Base-by-base conservation (phyloP, 768 basidiomycete species). In the Leccinum fibrillosum region DNA sequence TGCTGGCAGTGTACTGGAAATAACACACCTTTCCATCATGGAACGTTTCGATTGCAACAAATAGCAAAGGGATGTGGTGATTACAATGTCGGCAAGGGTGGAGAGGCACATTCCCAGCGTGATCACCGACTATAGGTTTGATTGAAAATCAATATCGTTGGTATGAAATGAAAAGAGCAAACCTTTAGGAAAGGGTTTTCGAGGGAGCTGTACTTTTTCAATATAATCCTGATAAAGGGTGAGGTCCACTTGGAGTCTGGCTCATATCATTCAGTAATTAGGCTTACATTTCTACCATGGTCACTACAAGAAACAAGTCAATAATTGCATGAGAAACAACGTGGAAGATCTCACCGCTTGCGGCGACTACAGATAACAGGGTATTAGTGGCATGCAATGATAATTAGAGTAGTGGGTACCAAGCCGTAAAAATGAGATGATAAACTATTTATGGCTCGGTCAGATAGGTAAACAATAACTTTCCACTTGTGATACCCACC, bases 91-190 rank as follows among this genome's bases (percentile, higher is more conserved):
- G 39, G 81, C 66, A 5, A 72, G 55, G 2, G 77, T 76, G 3
- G 81, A 82, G 2, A 83, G 71, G 1, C 73, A 64, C 2, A 83
- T 68, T 10, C 81, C 81, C 0, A 73, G 63, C 2, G 82, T 82
- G 59, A 82, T 80, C 8, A 76, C 63, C 72, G 75, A 77, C 80
- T 83, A 45, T 7, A 8, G 23, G 4, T 23, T 37, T n/a, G 28
- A 35, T 57, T 34, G 54, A 32, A 5, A 15, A 55, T 8, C 19
- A 13, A 1, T 7, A 11, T 19, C 13, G 10, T 28, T 8, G 30
- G 21, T 7, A 23, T 8, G 28, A 51, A 52, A 39, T 11, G n/a
- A 10, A 12, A 30, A 2, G n/a, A 44, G 39, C 58, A 10, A 48
- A 66, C 55, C 47, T 52, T 60, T 48, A 63, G 53, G 23, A 58